phyloP scores from a whole-genome alignment of 352 stramenopile species.

The Pythium biforme region DNA sequence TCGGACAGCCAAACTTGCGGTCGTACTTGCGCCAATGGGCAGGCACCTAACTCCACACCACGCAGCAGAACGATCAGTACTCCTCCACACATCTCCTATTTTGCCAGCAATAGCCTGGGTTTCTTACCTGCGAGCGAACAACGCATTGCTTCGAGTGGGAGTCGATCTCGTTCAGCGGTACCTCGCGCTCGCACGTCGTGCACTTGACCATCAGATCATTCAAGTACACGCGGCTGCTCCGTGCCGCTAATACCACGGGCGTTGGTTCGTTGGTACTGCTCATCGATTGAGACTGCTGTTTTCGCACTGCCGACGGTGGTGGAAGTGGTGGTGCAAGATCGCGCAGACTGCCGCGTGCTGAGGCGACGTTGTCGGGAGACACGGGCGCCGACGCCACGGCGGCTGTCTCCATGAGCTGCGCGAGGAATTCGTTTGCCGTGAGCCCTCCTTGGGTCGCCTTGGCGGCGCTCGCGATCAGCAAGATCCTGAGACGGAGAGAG shows the following conservation, averaged over 20 bases:
- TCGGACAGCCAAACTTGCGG: conserved; percentile 40
- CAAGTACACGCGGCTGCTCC: conserved; percentile 7
- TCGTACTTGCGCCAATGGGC: conserved; percentile 62
- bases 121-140: conserved; percentile 42
- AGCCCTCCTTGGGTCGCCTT: conserved; percentile 26
- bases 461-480: conserved; percentile 12
- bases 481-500: conserved; percentile 19
- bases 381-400: not conserved
- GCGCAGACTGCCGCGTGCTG: not conserved
- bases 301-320: not conserved
- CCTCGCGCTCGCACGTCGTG: conserved; percentile 55
- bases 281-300: not conserved
- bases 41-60: not conserved
- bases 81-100: too few species aligned
- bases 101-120: not conserved
- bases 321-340: not conserved
- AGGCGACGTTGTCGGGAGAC: conserved; percentile 7
- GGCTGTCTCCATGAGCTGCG: conserved; percentile 11
- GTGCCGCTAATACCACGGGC: not conserved
- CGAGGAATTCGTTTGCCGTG: conserved; percentile 51
- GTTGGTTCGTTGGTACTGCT: not conserved
- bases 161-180: conserved; percentile 53
- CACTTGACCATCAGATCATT: conserved; percentile 52
- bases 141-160: conserved; percentile 60
- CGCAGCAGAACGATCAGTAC: not conserved